Conservation (phyloP, 2,329 filamentous ascomycete genomes). For the Talaromyces sp. region DNA sequence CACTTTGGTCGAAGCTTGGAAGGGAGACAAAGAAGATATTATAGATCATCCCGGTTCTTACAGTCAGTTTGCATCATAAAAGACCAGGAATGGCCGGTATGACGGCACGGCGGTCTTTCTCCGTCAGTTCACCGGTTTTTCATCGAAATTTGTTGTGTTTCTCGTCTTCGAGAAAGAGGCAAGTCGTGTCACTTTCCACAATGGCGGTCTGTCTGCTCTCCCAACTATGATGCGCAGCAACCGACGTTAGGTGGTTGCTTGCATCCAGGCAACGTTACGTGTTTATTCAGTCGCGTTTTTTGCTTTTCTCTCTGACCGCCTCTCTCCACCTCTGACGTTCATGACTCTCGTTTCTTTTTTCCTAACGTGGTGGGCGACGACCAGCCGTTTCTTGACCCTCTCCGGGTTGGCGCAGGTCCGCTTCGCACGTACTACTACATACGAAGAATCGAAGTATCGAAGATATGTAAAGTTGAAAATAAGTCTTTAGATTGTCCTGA, state of each 20-base stretch:
- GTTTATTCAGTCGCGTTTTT: neutral
- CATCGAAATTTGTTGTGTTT: neutral
- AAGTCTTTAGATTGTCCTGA: neutral
- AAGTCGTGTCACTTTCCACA: neutral
- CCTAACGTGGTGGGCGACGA: conserved; percentile 8
- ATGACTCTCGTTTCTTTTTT: neutral
- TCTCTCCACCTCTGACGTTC: neutral
- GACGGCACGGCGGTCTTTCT: neutral
- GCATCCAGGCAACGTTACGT: conserved; percentile 2
- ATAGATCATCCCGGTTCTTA: neutral
- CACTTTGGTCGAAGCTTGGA: neutral
- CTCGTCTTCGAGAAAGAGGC: neutral
- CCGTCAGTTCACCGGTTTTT: neutral
- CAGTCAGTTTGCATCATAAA: neutral
- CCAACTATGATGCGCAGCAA: neutral
- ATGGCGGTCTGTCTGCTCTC: conserved; percentile 12
- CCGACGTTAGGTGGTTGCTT: neutral
- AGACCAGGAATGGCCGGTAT: neutral
- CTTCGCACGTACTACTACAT: neutral
- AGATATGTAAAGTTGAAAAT: neutral
- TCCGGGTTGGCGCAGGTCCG: neutral
- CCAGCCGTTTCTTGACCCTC: neutral
- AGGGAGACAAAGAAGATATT: neutral
- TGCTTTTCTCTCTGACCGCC: conserved; percentile 13
- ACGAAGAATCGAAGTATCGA: neutral